Evolutionary conservation across 768 basidiomycete genomes (phyloP).

Genomic region (Termitomyces titanicus): DNA sequence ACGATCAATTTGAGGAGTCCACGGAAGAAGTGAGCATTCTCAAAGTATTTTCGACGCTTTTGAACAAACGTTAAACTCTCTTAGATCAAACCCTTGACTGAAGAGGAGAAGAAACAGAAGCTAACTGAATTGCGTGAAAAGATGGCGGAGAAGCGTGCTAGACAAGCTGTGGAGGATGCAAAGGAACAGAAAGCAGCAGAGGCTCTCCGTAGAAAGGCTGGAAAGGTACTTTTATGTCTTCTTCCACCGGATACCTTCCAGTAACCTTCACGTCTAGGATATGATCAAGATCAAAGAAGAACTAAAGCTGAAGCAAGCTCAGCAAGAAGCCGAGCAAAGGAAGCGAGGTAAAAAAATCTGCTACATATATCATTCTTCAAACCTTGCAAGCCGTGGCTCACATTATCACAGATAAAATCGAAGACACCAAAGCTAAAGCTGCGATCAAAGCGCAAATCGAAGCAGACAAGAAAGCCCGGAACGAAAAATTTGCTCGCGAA

Average conservation of each 20-base stretch:
- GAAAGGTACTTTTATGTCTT: conserved; percentile 47
- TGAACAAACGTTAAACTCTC: neutral
- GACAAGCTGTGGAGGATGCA: conserved; percentile 68
- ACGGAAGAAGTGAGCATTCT: conserved; percentile 71
- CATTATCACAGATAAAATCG: conserved; percentile 71
- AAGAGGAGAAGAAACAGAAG: conserved; percentile 86
- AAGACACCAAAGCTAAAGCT: conserved; percentile 81
- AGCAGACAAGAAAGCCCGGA: conserved; percentile 85
- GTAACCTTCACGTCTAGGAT: conserved; percentile 45
- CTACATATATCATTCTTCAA: neutral
- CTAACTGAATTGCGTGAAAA: conserved; percentile 75
- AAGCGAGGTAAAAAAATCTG: conserved; percentile 56
- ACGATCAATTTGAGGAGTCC: conserved; percentile 94
- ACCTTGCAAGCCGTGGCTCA: neutral
- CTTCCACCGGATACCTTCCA: neutral
- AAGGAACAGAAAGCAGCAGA: conserved; percentile 75
- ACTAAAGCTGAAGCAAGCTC: conserved; percentile 68
- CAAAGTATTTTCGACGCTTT: neutral
- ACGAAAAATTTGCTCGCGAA: conserved; percentile 84
- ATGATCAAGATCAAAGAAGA: conserved; percentile 71
- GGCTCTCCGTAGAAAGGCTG: conserved; percentile 78
- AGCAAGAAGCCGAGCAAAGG: conserved; percentile 81
- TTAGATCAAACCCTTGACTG: conserved; percentile 90
- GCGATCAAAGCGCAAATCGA: conserved; percentile 93
- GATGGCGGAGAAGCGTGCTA: conserved; percentile 76